Base-by-base conservation (phyloP, 139 green algal genomes). In the Tetradesmus obliquus region DNA sequence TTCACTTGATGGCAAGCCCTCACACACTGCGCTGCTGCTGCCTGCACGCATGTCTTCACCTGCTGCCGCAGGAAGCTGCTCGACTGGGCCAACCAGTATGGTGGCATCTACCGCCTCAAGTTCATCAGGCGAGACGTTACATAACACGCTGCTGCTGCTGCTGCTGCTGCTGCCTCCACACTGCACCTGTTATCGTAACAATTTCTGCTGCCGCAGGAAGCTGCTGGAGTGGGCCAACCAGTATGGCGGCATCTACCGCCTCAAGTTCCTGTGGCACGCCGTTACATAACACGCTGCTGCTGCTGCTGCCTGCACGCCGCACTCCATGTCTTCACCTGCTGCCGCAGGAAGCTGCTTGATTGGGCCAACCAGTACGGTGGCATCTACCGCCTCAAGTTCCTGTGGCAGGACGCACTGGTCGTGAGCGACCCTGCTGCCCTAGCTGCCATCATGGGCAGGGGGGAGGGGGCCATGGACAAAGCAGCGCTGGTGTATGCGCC, bases 361-460 rank as follows among this genome's bases (percentile, higher is more conserved):
- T 96, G 94, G 94, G 55, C 79, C 0, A 91, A 96, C 87, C 22
- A 94, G 89, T 95, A 91, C 74, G 94, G 94, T 1, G 94, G 94
- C 79, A 89, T 93, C 87, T 84, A 79, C 82, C 85, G 89, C 81
- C 57, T 93, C 55, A 90, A 88, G 69, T 92, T 95, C 82, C 85
- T 94, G n/a, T 94, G 93, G 90, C 84, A 90, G 13, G 92, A 95
- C 22, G 32, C 82, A 54, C 5, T 95, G 55, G 19, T 94, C 13
- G 91, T 95, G 1, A 94, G 83, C 32, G 93, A 96, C 87, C 94
- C 94, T 10, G 74, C 19, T 7, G 91, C 92, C 0, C 84, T 95
- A 69, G 93, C 90, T 5, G 74, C 62, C 58, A 94, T 96, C 58
- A 93, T 93, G 80, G 93, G 93, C 10, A 84, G 94, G 5, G 93